Percentiles rank a stretch among this genome's conserved stretches.
Evolutionary conservation across 2,329 filamentous ascomycete genomes (phyloP).

Genomic region (Penicillium sp.): DNA sequence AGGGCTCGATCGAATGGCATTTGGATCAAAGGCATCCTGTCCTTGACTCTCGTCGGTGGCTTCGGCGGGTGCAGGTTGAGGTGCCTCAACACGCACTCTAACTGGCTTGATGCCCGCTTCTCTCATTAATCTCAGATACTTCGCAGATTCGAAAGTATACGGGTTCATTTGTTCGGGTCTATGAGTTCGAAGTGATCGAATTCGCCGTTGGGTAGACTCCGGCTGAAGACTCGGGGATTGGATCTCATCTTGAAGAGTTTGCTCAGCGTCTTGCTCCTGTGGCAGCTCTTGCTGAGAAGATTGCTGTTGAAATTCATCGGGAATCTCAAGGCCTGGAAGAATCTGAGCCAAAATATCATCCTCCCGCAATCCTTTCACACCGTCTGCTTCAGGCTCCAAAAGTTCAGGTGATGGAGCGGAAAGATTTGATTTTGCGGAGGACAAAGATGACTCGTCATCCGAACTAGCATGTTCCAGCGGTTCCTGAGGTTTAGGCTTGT

Average conservation of each 20-base stretch:
- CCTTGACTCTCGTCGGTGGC: conserved; percentile 36
- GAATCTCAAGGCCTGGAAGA: conserved; percentile 29
- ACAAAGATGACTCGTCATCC: conserved; percentile 39
- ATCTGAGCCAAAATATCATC: conserved; percentile 18
- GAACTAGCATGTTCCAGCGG: conserved; percentile 11
- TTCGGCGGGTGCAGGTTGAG: conserved; percentile 14
- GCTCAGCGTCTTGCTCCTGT: conserved; percentile 43
- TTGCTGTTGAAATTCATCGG: conserved; percentile 32
- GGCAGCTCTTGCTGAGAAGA: conserved; percentile 26
- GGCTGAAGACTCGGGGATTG: neutral
- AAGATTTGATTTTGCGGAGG: conserved; percentile 40
- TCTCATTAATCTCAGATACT: conserved; percentile 47
- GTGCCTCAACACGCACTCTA: conserved; percentile 31
- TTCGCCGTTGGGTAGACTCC: neutral
- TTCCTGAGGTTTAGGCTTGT: neutral
- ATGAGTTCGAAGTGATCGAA: neutral
- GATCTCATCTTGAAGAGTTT: conserved; percentile 23
- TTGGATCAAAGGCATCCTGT: conserved; percentile 38
- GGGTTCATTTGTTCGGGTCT: conserved; percentile 48
- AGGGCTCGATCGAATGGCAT: conserved; percentile 38
- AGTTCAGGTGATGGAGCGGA: conserved; percentile 16
- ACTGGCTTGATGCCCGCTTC: conserved; percentile 50
- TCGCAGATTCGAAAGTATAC: conserved; percentile 51
- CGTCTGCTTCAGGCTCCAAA: neutral
- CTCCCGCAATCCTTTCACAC: neutral